Evolutionary conservation across 352 stramenopile genomes (phyloP).

Genomic region (Saprolegnia diclina): DNA sequence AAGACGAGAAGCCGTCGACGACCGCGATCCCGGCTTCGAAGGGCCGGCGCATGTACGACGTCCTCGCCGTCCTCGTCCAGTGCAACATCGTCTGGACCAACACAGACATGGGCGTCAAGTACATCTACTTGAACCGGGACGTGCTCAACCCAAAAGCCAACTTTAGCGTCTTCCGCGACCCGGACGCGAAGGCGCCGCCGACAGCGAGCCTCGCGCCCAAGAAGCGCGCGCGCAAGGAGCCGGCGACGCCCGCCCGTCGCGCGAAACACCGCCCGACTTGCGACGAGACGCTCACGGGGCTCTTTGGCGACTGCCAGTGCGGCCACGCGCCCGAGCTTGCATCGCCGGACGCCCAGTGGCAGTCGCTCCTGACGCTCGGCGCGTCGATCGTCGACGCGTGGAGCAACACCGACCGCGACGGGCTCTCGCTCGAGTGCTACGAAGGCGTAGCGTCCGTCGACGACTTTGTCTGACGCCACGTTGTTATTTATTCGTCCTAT

Average conservation of each 20-base stretch:
- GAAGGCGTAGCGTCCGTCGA: not conserved
- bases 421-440: not conserved
- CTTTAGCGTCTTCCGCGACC: not conserved
- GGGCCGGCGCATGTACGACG: slow-evolving; percentile 15
- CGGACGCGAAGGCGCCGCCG: not conserved
- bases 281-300: not conserved
- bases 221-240: not conserved
- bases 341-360: not conserved
- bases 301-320: not conserved
- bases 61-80: not conserved
- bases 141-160: not conserved
- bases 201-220: not conserved
- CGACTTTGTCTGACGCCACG: not conserved
- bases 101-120: slow-evolving; percentile 10
- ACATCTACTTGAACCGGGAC: not conserved
- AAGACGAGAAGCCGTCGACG: slow-evolving; percentile 6
- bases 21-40: not conserved
- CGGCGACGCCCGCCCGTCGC: no score
- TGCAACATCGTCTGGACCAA: slow-evolving; percentile 23
- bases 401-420: not conserved
- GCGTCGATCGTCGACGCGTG: not conserved
- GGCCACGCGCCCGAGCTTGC: not conserved
- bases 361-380: not conserved
- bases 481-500: not conserved
- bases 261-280: not conserved